A percentile compares a stretch with the other conserved stretches of the same genome.
These are phyloP conservation scores for Linnemannia schmuckeri DNA, from an alignment of 192 early-diverging fungal species.

Conservation along the genomic window DNA sequence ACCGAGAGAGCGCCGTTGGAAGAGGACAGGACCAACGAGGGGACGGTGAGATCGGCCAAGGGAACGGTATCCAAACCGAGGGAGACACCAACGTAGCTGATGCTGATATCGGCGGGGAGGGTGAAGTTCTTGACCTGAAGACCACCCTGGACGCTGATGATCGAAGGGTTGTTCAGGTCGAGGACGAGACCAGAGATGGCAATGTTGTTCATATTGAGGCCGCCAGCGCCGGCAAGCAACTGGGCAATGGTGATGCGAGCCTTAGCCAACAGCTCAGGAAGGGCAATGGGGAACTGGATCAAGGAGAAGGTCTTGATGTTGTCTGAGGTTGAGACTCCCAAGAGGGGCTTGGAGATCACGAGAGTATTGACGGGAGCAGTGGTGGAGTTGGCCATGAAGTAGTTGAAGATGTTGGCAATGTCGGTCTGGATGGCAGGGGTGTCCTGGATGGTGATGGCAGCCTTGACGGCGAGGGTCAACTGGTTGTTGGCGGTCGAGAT, in stretches of 20 bases:
- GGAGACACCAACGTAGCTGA: conserved; percentile 46
- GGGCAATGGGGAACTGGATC: conserved; percentile 29
- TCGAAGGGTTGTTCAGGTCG: conserved; percentile 52
- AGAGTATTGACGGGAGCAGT: conserved; percentile 35
- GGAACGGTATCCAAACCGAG: conserved; percentile 40
- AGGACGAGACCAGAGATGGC: conserved; percentile 37
- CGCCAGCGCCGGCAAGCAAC: conserved; percentile 40
- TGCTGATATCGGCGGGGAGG: conserved; percentile 44
- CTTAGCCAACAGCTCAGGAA: conserved; percentile 23
- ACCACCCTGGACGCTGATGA: conserved; percentile 43
- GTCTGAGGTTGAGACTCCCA: conserved; percentile 42
- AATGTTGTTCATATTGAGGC: conserved; percentile 38
- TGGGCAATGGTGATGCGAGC: conserved; percentile 27
- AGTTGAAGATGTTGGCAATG: conserved; percentile 48
- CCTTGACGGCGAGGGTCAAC: conserved; percentile 45
- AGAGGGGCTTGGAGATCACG: conserved; percentile 39
- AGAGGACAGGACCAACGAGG: conserved; percentile 33
- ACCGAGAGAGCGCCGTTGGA: conserved; percentile 31
- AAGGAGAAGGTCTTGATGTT: conserved; percentile 47
- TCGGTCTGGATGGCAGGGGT: conserved; percentile 40
- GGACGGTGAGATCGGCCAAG: conserved; percentile 39
- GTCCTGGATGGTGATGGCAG: conserved; percentile 39
- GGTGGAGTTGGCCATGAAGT: conserved; percentile 47
- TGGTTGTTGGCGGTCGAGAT: conserved; percentile 49
- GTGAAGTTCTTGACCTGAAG: conserved; percentile 38